Conservation (phyloP, 306 rosid genomes). For the Prunus dulcis region DNA sequence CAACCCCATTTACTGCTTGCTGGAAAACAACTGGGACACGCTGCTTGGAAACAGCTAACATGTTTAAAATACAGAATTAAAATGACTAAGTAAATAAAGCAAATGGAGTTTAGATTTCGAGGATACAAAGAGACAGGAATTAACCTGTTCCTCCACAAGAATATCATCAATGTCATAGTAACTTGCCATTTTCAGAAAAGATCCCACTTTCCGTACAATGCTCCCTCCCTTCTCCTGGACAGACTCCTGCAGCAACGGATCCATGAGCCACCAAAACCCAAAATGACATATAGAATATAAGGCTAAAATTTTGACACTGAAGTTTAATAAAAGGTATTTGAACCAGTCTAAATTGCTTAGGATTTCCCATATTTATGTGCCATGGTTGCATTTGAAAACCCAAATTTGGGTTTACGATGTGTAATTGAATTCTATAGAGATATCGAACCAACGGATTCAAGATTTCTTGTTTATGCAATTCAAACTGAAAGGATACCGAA, state of each 20-base stretch:
- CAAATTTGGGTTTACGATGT: not conserved
- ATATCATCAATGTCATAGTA: slow-evolving; percentile 87
- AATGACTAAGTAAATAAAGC: slow-evolving; percentile 9
- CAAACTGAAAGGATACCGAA: too few relatives aligned
- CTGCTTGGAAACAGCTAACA: slow-evolving; percentile 39
- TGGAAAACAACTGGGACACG: slow-evolving; percentile 66
- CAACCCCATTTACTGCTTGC: slow-evolving; percentile 78
- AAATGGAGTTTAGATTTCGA: not conserved
- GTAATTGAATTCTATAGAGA: not conserved
- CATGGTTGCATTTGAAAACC: not conserved
- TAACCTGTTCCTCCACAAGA: slow-evolving; percentile 76
- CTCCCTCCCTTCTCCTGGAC: slow-evolving; percentile 28
- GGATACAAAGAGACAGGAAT: not conserved
- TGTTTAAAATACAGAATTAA: slow-evolving; percentile 8
- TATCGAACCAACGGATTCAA: not conserved
- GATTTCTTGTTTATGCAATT: not conserved
- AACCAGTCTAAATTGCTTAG: not conserved
- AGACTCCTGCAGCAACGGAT: slow-evolving; percentile 1
- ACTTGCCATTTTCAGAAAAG: slow-evolving; percentile 45
- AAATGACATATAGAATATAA: not conserved
- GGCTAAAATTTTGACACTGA: not conserved
- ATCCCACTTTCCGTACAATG: slow-evolving; percentile 20
- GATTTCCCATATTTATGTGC: not conserved
- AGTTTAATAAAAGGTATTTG: not conserved
- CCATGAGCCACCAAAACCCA: slow-evolving; percentile 6